A percentile compares a stretch with the other conserved stretches of the same genome.
These are phyloP conservation scores for Suillus sp. DNA, from an alignment of 768 basidiomycete genomes.

Conservation along the genomic window DNA sequence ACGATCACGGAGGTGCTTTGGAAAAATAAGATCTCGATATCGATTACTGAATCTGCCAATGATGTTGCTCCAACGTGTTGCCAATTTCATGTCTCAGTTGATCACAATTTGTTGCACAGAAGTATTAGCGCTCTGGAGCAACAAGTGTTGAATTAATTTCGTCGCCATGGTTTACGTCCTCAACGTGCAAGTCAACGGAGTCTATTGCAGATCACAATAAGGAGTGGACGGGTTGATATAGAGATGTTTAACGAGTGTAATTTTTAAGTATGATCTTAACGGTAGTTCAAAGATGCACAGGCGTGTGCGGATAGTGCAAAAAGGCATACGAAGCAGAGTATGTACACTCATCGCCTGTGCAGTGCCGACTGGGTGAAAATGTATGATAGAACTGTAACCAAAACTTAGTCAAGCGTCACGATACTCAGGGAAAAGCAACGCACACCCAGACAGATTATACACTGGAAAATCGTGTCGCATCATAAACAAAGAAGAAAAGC, in stretches of 20 bases:
- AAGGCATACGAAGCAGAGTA: slow-evolving; percentile 23
- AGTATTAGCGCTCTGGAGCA: neutral
- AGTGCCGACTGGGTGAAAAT: slow-evolving; percentile 22
- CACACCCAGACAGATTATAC: slow-evolving; percentile 31
- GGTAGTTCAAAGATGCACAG: slow-evolving; percentile 12
- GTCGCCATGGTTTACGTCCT: neutral
- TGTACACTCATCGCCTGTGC: slow-evolving; percentile 22
- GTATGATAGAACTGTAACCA: slow-evolving; percentile 23
- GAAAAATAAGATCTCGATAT: neutral
- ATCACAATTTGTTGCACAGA: neutral
- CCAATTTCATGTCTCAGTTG: neutral
- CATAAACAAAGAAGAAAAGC: slow-evolving; percentile 31
- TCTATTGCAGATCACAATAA: slow-evolving; percentile 30
- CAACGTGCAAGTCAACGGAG: slow-evolving; percentile 5
- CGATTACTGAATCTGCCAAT: neutral
- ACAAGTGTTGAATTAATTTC: neutral
- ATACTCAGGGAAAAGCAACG: slow-evolving; percentile 8
- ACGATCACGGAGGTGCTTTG: neutral
- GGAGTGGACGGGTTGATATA: slow-evolving; percentile 31
- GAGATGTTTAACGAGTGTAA: slow-evolving; percentile 27
- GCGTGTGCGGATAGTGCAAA: slow-evolving; percentile 16
- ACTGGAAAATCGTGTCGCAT: slow-evolving; percentile 36
- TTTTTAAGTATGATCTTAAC: slow-evolving; percentile 23
- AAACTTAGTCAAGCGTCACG: slow-evolving; percentile 14
- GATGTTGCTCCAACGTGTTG: neutral